Base-by-base conservation (phyloP, 371 early-diverging fungal species). In the Mortierella sp. region DNA sequence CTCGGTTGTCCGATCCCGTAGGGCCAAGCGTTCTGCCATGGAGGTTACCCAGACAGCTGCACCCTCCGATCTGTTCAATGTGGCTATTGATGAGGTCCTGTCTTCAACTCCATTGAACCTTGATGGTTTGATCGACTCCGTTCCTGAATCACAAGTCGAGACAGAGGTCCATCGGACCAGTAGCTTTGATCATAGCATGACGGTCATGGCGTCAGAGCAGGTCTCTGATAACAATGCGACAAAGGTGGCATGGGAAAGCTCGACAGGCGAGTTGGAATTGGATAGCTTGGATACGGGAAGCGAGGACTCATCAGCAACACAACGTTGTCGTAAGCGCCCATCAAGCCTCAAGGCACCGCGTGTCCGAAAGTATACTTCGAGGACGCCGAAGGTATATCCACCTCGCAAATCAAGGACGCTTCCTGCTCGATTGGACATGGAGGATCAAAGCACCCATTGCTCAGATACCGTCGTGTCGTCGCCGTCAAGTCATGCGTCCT, bases 11-110 rank as follows among this genome's bases (percentile, higher is more conserved):
- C 54, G 66, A 46, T 53, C 46, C 28, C 5, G 46, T 14, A 50
- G 10, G 8, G 19, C 22, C 17, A 43, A 40, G 19, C 19, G 9
- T 21, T 34, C 21, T 3, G 12, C 37, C 19, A 12, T 39, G 5
- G 63, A 67, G 51, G 44, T 21, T 41, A 27, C 21, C 13, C 16
- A 39, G 24, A 72, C 73, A 19, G 73, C 73, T 10, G 67, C 73
- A 34, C 73, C 73, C 3, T 66, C 67, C 16, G 73, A 72, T 31
- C 54, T 72, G 13, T 72, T 45, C 44, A 62, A 58, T 55, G 37
- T 65, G 28, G 43, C 73, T 10, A 62, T 72, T 17, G 62, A 67
- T 41, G 57, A 61, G 45, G 48, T 67, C n/a, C 51, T 72, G 49
- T 64, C 71, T 7, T 27, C 51, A 3, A 60, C 55, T 19, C 57